A percentile compares a stretch with the other conserved stretches of the same genome.
phyloP scores from a whole-genome alignment of 2,329 filamentous ascomycete species.

The Colletotrichum viniferum region DNA sequence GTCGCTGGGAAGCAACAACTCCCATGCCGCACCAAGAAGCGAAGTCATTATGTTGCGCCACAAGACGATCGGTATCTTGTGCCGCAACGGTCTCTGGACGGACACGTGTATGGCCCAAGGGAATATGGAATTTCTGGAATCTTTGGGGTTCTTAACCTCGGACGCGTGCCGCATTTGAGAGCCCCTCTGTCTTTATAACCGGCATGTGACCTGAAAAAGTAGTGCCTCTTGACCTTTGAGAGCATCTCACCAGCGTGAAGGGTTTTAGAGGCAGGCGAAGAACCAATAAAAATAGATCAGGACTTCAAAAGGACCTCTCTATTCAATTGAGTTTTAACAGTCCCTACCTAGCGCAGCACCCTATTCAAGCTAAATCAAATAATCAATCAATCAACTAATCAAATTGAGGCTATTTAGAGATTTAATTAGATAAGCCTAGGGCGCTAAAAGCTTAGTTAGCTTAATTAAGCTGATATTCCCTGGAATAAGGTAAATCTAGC shows the following conservation, averaged over 20 bases:
- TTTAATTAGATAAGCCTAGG: too few relatives aligned
- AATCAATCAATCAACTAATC: too few relatives aligned
- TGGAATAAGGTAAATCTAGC: too few relatives aligned
- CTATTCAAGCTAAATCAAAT: too few relatives aligned
- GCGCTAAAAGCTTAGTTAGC: too few relatives aligned
- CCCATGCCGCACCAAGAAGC: neutral
- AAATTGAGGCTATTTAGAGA: too few relatives aligned
- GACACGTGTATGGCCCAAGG: neutral
- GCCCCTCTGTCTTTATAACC: neutral
- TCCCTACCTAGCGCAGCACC: too few relatives aligned
- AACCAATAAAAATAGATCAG: neutral
- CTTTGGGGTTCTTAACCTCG: neutral
- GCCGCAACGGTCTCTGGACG: neutral
- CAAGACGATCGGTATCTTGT: neutral
- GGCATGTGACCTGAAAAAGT: neutral
- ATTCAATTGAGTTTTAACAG: neutral
- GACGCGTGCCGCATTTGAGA: neutral
- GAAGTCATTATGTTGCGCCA: neutral
- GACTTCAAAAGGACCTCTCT: neutral
- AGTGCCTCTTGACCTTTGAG: neutral
- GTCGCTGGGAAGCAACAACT: neutral
- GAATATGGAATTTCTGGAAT: neutral
- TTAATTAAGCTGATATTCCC: too few relatives aligned
- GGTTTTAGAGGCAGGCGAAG: neutral
- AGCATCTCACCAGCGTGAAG: neutral